Base-by-base conservation (phyloP, 306 rosid genomes). In the Ziziphus jujuba region DNA sequence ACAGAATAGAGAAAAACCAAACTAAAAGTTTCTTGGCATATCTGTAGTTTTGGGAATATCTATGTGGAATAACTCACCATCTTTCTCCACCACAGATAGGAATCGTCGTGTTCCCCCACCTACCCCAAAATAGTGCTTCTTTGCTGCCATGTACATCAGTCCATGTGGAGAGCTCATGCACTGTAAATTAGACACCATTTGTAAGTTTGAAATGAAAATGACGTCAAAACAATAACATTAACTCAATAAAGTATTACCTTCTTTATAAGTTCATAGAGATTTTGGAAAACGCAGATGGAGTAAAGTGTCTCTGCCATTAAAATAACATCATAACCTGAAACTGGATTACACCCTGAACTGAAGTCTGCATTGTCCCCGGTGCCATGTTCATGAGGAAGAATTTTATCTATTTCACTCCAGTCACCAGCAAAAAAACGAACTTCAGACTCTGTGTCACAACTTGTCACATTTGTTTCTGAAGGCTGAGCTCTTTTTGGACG, bases 261-360 rank as follows among this genome's bases (percentile, higher is more conserved):
- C 58, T 87, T 86, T 44, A 90, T 77, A 67, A 93, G 98, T 79
- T 81, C 81, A 76, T 89, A 91, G 7, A 93, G 97, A 70, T 34
- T 78, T 69, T 80, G 88, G 35, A 84, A 89, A 77, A 89, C 77
- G 61, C 76, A 78, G 66, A 84, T 78, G 24, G 96, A 83, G 86
- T 93, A 93, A 67, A 93, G 96, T 19, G 96, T 93, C 83, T 93
- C 98, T 20, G 96, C 98, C 98, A 93, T 93, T 44, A 93, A 74
- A 83, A 93, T 84, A 73, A 90, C 75, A 79, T 93, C 97, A 81
- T 90, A 92, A 44, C 83, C 88, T 79, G 72, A 60, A 75, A 58
- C 79, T 57, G 56, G 57, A 65, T 20, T 40, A 20, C 34, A 49
- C 22, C 67, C 73, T 45, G 65, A 28, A 63, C 65, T 64, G 57